Conservation (phyloP, 441 rosid genomes). For the Pelargonium fulgidum region DNA sequence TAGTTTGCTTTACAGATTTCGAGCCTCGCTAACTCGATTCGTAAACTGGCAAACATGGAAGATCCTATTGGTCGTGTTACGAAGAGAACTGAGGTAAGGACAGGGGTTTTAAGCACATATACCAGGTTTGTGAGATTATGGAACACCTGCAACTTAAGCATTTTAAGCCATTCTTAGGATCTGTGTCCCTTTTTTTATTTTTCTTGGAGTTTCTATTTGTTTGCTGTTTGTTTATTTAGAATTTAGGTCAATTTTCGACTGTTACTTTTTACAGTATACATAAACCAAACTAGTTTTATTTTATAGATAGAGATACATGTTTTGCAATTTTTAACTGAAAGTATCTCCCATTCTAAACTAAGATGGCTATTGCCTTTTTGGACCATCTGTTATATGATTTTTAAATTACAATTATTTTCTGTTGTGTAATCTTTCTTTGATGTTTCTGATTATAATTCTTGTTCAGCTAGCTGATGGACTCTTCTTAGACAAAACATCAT, state of each 20-base stretch:
- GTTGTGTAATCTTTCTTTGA: not conserved
- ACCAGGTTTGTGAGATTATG: slow-evolving; percentile 1
- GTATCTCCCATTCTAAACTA: not conserved
- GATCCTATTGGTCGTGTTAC: slow-evolving; percentile 79
- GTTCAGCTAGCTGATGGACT: slow-evolving; percentile 89
- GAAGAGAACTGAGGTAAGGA: slow-evolving; percentile 81
- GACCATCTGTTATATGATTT: not conserved
- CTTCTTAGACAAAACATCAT: slow-evolving; percentile 81
- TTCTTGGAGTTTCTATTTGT: not conserved
- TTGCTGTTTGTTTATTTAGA: not conserved
- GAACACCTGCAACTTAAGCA: not conserved
- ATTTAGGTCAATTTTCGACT: not conserved
- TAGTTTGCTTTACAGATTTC: slow-evolving; percentile 48
- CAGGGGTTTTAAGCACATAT: not conserved
- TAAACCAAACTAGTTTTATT: not conserved
- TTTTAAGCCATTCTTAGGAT: not conserved
- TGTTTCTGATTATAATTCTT: slow-evolving; percentile 12
- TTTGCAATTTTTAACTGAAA: not conserved
- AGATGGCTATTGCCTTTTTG: not conserved
- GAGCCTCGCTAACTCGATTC: slow-evolving; percentile 71
- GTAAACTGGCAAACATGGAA: slow-evolving; percentile 89
- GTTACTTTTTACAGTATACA: not conserved
- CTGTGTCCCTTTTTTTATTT: not conserved
- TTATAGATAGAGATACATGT: not conserved
- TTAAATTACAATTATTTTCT: not conserved